Base-by-base conservation (phyloP, 176 grass and related monocot genomes). In the Coix lacrymajobi region DNA sequence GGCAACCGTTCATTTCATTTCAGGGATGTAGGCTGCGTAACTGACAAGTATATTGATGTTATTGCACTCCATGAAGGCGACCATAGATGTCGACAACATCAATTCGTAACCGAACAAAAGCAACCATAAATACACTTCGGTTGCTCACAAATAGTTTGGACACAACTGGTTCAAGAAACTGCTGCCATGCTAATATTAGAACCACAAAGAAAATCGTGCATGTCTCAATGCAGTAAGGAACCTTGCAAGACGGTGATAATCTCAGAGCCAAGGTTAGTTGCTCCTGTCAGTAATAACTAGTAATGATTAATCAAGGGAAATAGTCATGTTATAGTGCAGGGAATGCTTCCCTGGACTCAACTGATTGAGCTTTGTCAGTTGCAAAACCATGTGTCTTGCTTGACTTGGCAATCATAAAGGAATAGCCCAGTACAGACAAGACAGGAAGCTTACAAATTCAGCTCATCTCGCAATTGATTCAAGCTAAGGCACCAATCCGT, bases 1-100 rank as follows among this genome's bases (percentile, higher is more conserved):
- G 29, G 48, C 38, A 37, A 26, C 62, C 78, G 62, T 81, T 61
- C 37, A 45, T 81, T 87, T 61, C 28, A 45, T 87, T 75, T 40
- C 48, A 36, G 17, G 3, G 52, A 10, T 40, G 32, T 75, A 48
- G 49, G n/a, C 15, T 49, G 41, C 2, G 72, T 57, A 74, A 31
- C 14, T 45, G 61, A 17, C 25, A 66, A 9, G 44, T 34, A 48
- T 31, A 40, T 24, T 72, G 77, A 49, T 60, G 72, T 64, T 12
- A 58, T 69, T 11, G 46, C 25, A 80, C 58, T 66, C 34, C 44
- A 31, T 20, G 84, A 86, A 31, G 30, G 44, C 12, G 33, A 86
- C 69, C 25, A 80, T 58, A 46, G 10, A 87, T 66, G 76, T 86
- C 26, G 37, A 51, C 5, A 51, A 28, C 84, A 32, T 79, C 31